Evolutionary conservation across 1,139 yeast species (phyloP).

Genomic region (Barnettozyma hawaiiensis): DNA sequence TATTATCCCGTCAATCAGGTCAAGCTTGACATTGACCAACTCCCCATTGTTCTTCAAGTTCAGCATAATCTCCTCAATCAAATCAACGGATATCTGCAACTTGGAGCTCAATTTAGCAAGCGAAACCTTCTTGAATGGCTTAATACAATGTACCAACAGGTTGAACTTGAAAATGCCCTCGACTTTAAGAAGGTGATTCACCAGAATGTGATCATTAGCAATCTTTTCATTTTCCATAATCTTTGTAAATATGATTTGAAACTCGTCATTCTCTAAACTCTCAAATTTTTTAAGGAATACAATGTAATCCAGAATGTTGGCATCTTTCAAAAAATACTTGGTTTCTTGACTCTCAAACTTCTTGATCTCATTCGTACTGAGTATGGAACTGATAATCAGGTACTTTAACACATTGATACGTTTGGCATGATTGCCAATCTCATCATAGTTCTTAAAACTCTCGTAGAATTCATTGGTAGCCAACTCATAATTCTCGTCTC

Average conservation of each 20-base stretch:
- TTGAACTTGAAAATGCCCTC: conserved; percentile 30
- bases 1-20: conserved; percentile 34
- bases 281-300: conserved; percentile 34
- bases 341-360: conserved; percentile 40
- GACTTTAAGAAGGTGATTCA: conserved; percentile 30
- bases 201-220: conserved; percentile 25
- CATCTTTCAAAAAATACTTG: conserved; percentile 36
- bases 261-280: conserved; percentile 32
- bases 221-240: conserved; percentile 23
- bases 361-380: conserved; percentile 47
- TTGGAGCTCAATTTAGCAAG: conserved; percentile 29
- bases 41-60: conserved; percentile 43
- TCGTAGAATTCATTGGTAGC: conserved; percentile 68
- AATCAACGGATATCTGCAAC: conserved; percentile 24
- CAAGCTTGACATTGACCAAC: conserved; percentile 39
- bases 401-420: conserved; percentile 54
- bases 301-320: conserved; percentile 33
- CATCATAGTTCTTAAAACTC: conserved; percentile 72
- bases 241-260: conserved; percentile 26
- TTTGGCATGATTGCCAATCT: conserved; percentile 56
- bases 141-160: conserved; percentile 32
- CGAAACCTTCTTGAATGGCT: conserved; percentile 35
- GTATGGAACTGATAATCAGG: conserved; percentile 55
- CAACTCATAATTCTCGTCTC: conserved; percentile 50
- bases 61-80: conserved; percentile 37